phyloP scores from a whole-genome alignment of 1,284 basidiomycete genomes.

The Pascua guehoae region DNA sequence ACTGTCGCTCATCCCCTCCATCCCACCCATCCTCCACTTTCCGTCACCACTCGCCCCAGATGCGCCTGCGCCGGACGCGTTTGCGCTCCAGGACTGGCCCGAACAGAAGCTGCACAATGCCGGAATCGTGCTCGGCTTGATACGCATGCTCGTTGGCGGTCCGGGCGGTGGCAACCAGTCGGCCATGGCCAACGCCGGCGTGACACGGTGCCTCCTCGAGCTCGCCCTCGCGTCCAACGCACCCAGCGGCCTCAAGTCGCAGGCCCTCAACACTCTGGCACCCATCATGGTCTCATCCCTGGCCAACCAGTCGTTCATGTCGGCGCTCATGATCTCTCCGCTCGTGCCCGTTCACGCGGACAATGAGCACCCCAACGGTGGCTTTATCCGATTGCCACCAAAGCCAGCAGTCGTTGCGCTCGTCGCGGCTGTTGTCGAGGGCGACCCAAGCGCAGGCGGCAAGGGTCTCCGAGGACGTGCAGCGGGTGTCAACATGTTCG shows the following conservation, averaged over 20 bases:
- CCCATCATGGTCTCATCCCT: slow-evolving; percentile 53
- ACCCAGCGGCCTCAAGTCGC: slow-evolving; percentile 78
- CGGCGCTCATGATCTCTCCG: slow-evolving; percentile 48
- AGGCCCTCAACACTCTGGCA: slow-evolving; percentile 75
- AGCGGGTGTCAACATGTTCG: slow-evolving; percentile 52
- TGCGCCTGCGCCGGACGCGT: slow-evolving; percentile 76
- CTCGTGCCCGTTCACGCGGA: slow-evolving; percentile 50
- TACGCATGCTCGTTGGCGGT: slow-evolving; percentile 57
- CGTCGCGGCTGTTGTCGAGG: slow-evolving; percentile 41
- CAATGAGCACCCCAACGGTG: slow-evolving; percentile 47
- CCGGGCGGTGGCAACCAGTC: slow-evolving; percentile 65
- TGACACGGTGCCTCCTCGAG: slow-evolving; percentile 80
- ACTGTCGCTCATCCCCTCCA: slow-evolving; percentile 72
- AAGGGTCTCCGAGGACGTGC: slow-evolving; percentile 47
- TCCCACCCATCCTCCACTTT: slow-evolving; percentile 81
- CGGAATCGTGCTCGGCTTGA: slow-evolving; percentile 72
- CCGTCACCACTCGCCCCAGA: slow-evolving; percentile 65
- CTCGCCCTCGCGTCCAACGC: slow-evolving; percentile 87
- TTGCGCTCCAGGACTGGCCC: slow-evolving; percentile 95
- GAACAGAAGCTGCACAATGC: slow-evolving; percentile 80
- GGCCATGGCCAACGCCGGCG: slow-evolving; percentile 57
- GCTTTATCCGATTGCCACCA: slow-evolving; percentile 46
- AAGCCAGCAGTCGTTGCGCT: slow-evolving; percentile 50
- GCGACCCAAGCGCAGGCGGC: slow-evolving; percentile 39
- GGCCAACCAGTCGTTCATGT: slow-evolving; percentile 55